These are phyloP conservation scores for Ormosia semicastrata DNA, from an alignment of 306 rosid species.

Conservation along the genomic window DNA sequence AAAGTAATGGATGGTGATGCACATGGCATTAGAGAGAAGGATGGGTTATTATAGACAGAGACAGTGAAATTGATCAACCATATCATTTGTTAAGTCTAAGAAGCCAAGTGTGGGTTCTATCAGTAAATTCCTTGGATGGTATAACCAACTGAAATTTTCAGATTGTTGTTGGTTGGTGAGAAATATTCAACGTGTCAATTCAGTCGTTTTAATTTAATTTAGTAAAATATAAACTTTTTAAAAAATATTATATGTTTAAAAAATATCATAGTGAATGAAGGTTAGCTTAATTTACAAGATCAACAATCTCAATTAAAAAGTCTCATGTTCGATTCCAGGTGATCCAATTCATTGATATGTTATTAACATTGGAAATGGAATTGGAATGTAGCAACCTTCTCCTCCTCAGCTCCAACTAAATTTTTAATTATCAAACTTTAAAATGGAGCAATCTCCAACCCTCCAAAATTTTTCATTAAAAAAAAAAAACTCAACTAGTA, in stretches of 20 bases:
- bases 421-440: too few relatives aligned
- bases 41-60: slow-evolving; percentile 33
- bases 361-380: too few relatives aligned
- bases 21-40: neutral
- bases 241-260: neutral
- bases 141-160: slow-evolving; percentile 44
- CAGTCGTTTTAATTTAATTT: neutral
- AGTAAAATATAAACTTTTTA: neutral
- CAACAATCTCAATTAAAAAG: neutral
- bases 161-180: slow-evolving; percentile 57
- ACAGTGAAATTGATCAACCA: slow-evolving; percentile 16
- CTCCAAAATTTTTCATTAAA: too few relatives aligned
- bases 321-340: too few relatives aligned
- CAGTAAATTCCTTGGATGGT: slow-evolving; percentile 47
- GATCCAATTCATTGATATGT: too few relatives aligned
- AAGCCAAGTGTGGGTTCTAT: slow-evolving; percentile 28
- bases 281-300: neutral
- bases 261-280: too few relatives aligned
- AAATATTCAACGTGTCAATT: slow-evolving; percentile 2
- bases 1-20: slow-evolving; percentile 3
- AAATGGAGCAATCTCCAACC: too few relatives aligned
- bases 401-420: too few relatives aligned
- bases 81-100: slow-evolving; percentile 38
- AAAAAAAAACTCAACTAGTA: too few relatives aligned
- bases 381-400: too few relatives aligned